Percentiles rank a stretch among this genome's conserved stretches.
phyloP scores from a whole-genome alignment of 495 filamentous ascomycete genomes.

The Xylaria scruposa region DNA sequence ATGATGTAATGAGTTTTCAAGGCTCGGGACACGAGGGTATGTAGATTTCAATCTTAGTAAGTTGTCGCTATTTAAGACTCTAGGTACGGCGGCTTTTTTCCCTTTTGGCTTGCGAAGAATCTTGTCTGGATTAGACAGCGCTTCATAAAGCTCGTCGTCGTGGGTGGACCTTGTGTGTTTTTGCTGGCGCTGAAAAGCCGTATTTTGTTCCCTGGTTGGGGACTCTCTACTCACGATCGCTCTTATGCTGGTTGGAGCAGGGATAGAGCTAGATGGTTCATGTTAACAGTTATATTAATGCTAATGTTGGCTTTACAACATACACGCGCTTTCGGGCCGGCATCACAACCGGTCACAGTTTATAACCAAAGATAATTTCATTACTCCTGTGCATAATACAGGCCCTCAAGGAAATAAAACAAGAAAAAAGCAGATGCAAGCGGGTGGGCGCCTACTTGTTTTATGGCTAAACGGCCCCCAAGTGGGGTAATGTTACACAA shows the following conservation, averaged over 20 bases:
- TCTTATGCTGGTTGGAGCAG: background rate
- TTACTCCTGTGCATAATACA: too few species aligned
- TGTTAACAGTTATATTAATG: background rate
- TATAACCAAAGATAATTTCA: too few species aligned
- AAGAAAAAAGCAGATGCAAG: too few species aligned
- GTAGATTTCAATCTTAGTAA: background rate
- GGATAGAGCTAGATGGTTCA: background rate
- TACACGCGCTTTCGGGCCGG: background rate
- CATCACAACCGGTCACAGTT: background rate
- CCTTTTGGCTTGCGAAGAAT: background rate
- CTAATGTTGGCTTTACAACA: background rate
- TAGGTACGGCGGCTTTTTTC: background rate
- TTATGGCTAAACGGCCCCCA: too few species aligned
- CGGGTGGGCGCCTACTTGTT: too few species aligned
- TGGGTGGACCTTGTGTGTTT: background rate
- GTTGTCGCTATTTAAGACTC: background rate
- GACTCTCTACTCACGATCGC: background rate
- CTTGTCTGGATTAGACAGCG: background rate
- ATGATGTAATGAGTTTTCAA: background rate
- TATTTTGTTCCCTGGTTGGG: too few species aligned
- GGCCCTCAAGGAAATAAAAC: too few species aligned
- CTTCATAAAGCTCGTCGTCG: constrained; percentile 1
- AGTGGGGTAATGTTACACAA: too few species aligned
- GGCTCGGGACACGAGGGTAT: background rate
- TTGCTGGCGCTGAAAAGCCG: too few species aligned